Base-by-base conservation (phyloP, 352 stramenopile species). In the Pythium insidiosum region DNA sequence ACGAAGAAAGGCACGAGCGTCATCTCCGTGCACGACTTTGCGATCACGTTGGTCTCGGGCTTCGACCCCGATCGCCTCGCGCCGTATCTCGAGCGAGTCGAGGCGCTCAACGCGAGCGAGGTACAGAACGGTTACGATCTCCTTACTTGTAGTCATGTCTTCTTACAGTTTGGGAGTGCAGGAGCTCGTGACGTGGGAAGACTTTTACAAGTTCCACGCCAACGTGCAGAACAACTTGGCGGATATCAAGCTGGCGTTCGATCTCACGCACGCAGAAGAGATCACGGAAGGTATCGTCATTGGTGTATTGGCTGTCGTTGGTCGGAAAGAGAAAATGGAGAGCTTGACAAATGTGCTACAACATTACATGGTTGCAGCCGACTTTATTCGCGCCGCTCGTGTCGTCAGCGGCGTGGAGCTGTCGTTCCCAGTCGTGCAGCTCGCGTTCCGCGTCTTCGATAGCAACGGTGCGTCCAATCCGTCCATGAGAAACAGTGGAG, bases 1-100 rank as follows among this genome's bases (percentile, higher is more conserved):
- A 51, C 19, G 12, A 19, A 57, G 28, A 83, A 70, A 37, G 62
- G 56, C 36, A 53, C 66, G 25, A 42, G 58, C 16, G 68, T 59
- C 24, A 66, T 89, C 39, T 86, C 73, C 9, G 69, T 89, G 3
- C 73, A 89, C 38, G 77, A 89, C 58, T 89, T 87, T 40, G 74
- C 77, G 13, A 61, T 88, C 36, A 86, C 77, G 44, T 58, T 89
- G 30, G 59, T 89, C 12, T 86, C 73, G 44, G 67, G 70, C 56
- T 83, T 85, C 30, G 74, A 87, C 29, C 72, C 77, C 13, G 68
- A 87, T 18, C 76, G 77, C 34, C 44, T 89, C 22, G 55, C 63
- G 4, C 58, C 66, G 6, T 79, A 73, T 41, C 45, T 89, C 6
- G 66, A 82, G 20, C 74, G 74, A 6, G 63, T 85, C 18, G 66